Conservation (phyloP, 2,329 filamentous ascomycete species). For the Hypomyces rosellus region DNA sequence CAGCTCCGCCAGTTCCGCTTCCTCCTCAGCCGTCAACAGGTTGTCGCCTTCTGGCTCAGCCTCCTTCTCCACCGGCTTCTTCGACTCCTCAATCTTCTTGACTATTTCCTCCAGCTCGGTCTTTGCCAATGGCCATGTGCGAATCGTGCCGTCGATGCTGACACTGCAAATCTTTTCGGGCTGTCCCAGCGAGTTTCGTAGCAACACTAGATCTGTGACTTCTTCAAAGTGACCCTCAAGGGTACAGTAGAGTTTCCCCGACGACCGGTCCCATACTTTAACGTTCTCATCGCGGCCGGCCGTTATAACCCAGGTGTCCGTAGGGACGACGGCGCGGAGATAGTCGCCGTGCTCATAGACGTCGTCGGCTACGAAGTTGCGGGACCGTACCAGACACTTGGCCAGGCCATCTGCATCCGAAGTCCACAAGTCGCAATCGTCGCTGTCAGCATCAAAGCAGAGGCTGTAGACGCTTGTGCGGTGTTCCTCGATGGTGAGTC, state of each 20-base stretch:
- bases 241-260: slow-evolving; percentile 65
- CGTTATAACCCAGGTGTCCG: slow-evolving; percentile 74
- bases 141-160: slow-evolving; percentile 82
- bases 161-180: slow-evolving; percentile 63
- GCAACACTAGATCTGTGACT: slow-evolving; percentile 70
- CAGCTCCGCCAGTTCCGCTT: slow-evolving; percentile 83
- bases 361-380: slow-evolving; percentile 65
- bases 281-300: slow-evolving; percentile 88
- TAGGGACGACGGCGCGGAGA: slow-evolving; percentile 73
- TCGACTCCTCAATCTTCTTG: slow-evolving; percentile 37
- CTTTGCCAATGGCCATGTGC: slow-evolving; percentile 72
- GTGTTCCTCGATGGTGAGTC: slow-evolving; percentile 63
- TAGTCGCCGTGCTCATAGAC: slow-evolving; percentile 78
- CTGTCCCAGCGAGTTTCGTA: slow-evolving; percentile 35
- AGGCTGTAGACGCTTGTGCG: slow-evolving; percentile 87
- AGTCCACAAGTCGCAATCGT: slow-evolving; percentile 77
- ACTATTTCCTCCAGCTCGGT: slow-evolving; percentile 46
- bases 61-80: slow-evolving; percentile 46
- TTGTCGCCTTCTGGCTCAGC: slow-evolving; percentile 38
- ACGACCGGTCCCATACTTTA: slow-evolving; percentile 76
- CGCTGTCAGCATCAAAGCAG: slow-evolving; percentile 57
- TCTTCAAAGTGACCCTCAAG: slow-evolving; percentile 89
- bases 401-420: slow-evolving; percentile 85
- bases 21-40: slow-evolving; percentile 79
- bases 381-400: slow-evolving; percentile 67